Percentiles rank a stretch among this genome's conserved stretches.
phyloP scores from a whole-genome alignment of 1,284 basidiomycete genomes.

The Tausonia pullulans region DNA sequence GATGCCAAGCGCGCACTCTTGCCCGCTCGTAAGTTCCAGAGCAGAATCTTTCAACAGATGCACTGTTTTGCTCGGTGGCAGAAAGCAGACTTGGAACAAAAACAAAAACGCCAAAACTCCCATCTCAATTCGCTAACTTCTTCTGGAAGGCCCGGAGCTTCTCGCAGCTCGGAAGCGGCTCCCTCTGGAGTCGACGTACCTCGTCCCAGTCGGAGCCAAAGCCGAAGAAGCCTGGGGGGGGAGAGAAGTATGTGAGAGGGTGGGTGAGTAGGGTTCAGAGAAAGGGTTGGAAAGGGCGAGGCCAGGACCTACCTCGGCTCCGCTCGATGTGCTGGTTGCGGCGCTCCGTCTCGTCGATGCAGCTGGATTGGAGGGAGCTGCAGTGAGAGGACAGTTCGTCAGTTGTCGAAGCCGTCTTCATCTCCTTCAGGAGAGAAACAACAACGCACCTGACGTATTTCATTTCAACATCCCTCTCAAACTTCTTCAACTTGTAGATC shows the following conservation, averaged over 20 bases:
- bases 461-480: conserved; percentile 49
- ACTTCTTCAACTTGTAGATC: conserved; percentile 29
- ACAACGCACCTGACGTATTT: conserved; percentile 45
- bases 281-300: not conserved
- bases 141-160: too few relatives aligned
- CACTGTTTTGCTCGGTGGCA: too few relatives aligned
- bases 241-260: not conserved
- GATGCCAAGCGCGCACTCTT: too few relatives aligned
- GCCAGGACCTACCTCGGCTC: not conserved
- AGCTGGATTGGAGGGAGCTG: conserved; percentile 51
- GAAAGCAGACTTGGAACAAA: too few relatives aligned
- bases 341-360: conserved; percentile 50
- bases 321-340: not conserved
- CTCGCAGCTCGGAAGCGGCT: too few relatives aligned
- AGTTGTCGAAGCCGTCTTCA: not conserved
- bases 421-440: not conserved
- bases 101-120: too few relatives aligned
- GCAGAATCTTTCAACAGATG: too few relatives aligned
- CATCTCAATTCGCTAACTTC: too few relatives aligned
- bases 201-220: conserved; percentile 81
- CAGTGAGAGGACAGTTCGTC: too few relatives aligned
- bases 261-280: not conserved
- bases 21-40: too few relatives aligned
- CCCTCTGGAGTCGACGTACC: conserved; percentile 36
- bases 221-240: conserved; percentile 50